A percentile compares a stretch with the other conserved stretches of the same genome.
These are phyloP conservation scores for Panaeolus cyanescens DNA, from an alignment of 768 basidiomycete genomes.

Conservation along the genomic window DNA sequence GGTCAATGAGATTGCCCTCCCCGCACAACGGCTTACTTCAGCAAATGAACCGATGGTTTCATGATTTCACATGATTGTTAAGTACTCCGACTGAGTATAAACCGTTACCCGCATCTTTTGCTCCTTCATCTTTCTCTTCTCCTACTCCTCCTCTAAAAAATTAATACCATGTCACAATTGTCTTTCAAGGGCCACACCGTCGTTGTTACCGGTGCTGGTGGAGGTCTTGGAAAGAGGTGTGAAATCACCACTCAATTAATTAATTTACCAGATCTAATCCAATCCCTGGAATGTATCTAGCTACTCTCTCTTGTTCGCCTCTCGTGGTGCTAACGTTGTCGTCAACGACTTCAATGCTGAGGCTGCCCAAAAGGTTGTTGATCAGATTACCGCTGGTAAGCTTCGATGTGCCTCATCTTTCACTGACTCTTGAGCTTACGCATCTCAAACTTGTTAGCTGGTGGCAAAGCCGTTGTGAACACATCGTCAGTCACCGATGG, in stretches of 20 bases:
- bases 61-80: slow-evolving; percentile 5
- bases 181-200: slow-evolving; percentile 87
- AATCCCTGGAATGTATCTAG: slow-evolving; percentile 36
- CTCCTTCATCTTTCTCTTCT: slow-evolving; percentile 9
- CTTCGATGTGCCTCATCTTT: slow-evolving; percentile 5
- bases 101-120: slow-evolving; percentile 3
- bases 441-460: slow-evolving; percentile 52
- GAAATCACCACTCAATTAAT: slow-evolving; percentile 26
- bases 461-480: slow-evolving; percentile 88
- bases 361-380: slow-evolving; percentile 90
- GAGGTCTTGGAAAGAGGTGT: slow-evolving; percentile 90
- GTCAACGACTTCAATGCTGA: slow-evolving; percentile 92
- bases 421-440: neutral
- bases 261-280: neutral
- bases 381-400: slow-evolving; percentile 81
- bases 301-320: slow-evolving; percentile 90
- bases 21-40: neutral
- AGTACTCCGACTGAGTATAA: neutral
- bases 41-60: slow-evolving; percentile 3
- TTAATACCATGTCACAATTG: neutral
- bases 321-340: slow-evolving; percentile 90
- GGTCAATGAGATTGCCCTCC: neutral
- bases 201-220: slow-evolving; percentile 93
- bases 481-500: slow-evolving; percentile 88
- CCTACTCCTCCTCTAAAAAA: slow-evolving; percentile 1